phyloP scores from a whole-genome alignment of 2,329 filamentous ascomycete species.

The Colletotrichum neosansevieriae region DNA sequence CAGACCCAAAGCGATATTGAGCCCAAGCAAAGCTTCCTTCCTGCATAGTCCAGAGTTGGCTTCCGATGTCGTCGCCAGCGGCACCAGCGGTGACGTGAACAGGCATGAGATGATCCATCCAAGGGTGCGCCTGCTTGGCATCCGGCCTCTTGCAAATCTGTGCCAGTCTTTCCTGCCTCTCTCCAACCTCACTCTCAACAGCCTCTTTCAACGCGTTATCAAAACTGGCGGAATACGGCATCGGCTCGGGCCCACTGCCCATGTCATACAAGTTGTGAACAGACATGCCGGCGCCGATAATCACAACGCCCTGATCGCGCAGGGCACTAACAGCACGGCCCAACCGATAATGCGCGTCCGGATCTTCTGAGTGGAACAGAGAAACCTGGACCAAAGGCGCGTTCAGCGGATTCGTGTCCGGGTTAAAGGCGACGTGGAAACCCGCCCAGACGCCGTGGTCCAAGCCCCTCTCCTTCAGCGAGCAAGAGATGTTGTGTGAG shows the following conservation, averaged over 20 bases:
- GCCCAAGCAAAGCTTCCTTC: conserved; percentile 60
- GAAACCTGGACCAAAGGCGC: conserved; percentile 81
- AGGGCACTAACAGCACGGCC: conserved; percentile 75
- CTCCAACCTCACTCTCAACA: conserved; percentile 55
- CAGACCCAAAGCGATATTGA: conserved; percentile 58
- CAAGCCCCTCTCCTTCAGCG: conserved; percentile 72
- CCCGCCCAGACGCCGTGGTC: conserved; percentile 83
- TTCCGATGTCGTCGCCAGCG: conserved; percentile 56
- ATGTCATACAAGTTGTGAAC: conserved; percentile 76
- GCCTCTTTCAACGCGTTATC: conserved; percentile 63
- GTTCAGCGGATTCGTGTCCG: conserved; percentile 69
- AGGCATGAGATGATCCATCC: conserved; percentile 64
- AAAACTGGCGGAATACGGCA: conserved; percentile 72
- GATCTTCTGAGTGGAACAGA: conserved; percentile 73
- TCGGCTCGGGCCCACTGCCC: conserved; percentile 54
- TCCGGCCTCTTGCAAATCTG: conserved; percentile 56
- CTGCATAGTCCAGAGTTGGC: conserved; percentile 59
- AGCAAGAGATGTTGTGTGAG: conserved; percentile 68
- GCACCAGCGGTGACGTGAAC: conserved; percentile 61
- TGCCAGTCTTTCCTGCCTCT: conserved; percentile 55
- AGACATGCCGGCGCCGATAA: conserved; percentile 81
- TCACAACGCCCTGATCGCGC: conserved; percentile 74
- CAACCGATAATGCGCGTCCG: conserved; percentile 74
- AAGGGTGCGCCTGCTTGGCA: conserved; percentile 61
- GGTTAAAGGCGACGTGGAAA: conserved; percentile 74